Conservation (phyloP, 2,329 filamentous ascomycete genomes). For the Ophiostoma novo-ulmi region DNA sequence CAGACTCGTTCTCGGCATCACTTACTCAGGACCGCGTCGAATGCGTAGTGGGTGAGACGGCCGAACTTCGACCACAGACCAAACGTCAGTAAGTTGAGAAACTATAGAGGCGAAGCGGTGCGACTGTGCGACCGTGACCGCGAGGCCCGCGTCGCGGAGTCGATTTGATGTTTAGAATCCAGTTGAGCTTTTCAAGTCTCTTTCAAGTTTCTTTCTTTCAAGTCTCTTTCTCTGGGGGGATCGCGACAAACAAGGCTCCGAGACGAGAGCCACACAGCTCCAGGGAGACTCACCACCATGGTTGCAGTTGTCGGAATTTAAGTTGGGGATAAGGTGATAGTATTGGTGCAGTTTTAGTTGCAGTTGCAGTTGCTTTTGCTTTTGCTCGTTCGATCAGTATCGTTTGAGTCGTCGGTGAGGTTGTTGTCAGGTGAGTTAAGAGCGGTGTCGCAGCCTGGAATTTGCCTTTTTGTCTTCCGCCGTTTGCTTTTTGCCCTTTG, state of each 20-base stretch:
- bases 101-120: constrained; percentile 36
- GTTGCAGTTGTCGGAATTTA: constrained; percentile 11
- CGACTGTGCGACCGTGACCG: background rate
- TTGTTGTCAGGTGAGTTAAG: constrained; percentile 1
- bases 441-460: constrained; percentile 11
- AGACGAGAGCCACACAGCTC: constrained; percentile 11
- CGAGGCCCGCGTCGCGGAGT: constrained; percentile 30
- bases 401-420: background rate
- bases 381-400: background rate
- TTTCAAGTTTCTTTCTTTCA: background rate
- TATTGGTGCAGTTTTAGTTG: background rate
- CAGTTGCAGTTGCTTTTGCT: background rate
- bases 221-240: background rate
- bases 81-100: constrained; percentile 64
- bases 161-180: constrained; percentile 38
- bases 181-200: constrained; percentile 20
- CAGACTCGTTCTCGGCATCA: constrained; percentile 26
- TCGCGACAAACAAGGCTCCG: constrained; percentile 18
- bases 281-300: constrained; percentile 28
- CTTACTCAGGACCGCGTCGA: constrained; percentile 89
- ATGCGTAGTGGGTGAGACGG: constrained; percentile 87
- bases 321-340: background rate
- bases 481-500: constrained; percentile 1
- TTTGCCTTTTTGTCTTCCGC: background rate
- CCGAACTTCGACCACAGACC: constrained; percentile 75